Percentiles rank a stretch among this genome's conserved stretches.
These are phyloP conservation scores for Scortechinia acanthostroma DNA, from an alignment of 2,329 filamentous ascomycete genomes.

Conservation along the genomic window DNA sequence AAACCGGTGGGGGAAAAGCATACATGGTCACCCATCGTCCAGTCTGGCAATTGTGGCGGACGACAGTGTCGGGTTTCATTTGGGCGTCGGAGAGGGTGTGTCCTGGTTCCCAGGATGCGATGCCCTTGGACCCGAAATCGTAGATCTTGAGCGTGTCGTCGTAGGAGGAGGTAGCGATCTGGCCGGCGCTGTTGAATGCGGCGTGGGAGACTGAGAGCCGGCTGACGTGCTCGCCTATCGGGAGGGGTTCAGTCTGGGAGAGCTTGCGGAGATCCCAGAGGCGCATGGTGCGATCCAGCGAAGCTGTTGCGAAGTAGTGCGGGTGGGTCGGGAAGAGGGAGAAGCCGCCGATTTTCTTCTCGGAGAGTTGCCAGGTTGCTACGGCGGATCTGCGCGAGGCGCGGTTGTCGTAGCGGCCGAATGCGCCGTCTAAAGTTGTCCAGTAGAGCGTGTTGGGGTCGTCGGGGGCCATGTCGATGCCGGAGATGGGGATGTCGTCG, in stretches of 20 bases:
- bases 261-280: constrained; percentile 83
- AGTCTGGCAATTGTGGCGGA: constrained; percentile 91
- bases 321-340: constrained; percentile 73
- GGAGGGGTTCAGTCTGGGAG: constrained; percentile 39
- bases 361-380: constrained; percentile 69
- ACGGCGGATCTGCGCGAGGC: constrained; percentile 30
- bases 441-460: constrained; percentile 76
- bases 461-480: constrained; percentile 68
- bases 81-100: constrained; percentile 43
- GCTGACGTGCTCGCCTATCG: constrained; percentile 77
- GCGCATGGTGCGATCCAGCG: constrained; percentile 79
- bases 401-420: constrained; percentile 77
- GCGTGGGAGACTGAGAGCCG: constrained; percentile 85
- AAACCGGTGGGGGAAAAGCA: constrained; percentile 2
- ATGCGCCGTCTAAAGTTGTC: constrained; percentile 73
- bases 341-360: constrained; percentile 95
- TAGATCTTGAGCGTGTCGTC: constrained; percentile 94
- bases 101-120: constrained; percentile 42
- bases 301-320: constrained; percentile 81
- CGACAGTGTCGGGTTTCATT: constrained; percentile 62
- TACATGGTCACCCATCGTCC: constrained; percentile 81
- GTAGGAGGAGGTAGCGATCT: constrained; percentile 86
- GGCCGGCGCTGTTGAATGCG: constrained; percentile 77
- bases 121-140: constrained; percentile 56
- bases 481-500: constrained; percentile 74